Conservation (phyloP, 257 asterid genomes). For the Solanum chmielewskii region DNA sequence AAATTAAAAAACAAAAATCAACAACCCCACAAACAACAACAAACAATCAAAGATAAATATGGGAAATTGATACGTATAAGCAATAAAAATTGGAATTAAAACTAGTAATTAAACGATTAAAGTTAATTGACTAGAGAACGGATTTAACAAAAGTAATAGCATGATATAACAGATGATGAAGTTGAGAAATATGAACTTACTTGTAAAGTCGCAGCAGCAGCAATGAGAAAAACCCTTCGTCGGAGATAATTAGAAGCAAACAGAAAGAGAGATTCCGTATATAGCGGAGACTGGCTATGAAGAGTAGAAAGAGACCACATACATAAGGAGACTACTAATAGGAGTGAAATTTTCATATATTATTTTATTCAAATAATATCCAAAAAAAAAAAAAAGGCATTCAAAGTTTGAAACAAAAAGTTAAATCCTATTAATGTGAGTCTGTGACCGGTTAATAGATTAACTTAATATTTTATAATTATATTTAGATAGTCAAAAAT, state of each 20-base stretch:
- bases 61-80: not conserved
- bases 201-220: not conserved
- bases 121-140: not conserved
- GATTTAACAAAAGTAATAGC: not conserved
- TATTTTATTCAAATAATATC: not conserved
- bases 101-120: not conserved
- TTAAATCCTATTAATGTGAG: not conserved
- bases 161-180: not conserved
- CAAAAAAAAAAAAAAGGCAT: not conserved
- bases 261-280: not conserved
- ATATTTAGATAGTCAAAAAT: rapidly evolving
- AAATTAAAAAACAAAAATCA: not conserved
- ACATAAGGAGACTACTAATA: not conserved
- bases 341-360: not conserved
- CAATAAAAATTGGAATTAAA: not conserved
- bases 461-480: not conserved
- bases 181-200: not conserved
- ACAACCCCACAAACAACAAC: not conserved
- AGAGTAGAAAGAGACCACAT: not conserved
- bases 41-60: not conserved
- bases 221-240: not conserved
- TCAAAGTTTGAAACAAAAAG: not conserved
- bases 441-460: not conserved
- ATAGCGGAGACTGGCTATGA: not conserved
- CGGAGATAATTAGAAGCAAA: not conserved